A percentile compares a stretch with the other conserved stretches of the same genome.
phyloP scores from a whole-genome alignment of 805 yeast genomes.

The Yamadazyma sp. region DNA sequence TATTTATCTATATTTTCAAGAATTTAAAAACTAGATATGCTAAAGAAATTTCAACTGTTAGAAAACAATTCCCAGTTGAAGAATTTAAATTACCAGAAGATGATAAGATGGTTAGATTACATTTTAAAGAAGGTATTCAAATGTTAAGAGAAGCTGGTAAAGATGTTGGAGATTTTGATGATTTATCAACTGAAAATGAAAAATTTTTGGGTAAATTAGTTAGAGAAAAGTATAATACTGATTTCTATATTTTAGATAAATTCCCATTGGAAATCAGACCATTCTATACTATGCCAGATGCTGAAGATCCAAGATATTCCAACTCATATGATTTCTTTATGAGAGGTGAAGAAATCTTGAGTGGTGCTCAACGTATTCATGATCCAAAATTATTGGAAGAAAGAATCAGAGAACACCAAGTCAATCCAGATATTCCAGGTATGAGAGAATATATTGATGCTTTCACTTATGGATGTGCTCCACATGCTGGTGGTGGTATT shows the following conservation, averaged over 20 bases:
- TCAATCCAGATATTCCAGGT: slow-evolving; percentile 79
- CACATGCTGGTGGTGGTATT: slow-evolving; percentile 99
- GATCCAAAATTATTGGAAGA: slow-evolving; percentile 79
- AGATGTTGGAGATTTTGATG: slow-evolving; percentile 83
- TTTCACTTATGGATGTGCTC: slow-evolving; percentile 92
- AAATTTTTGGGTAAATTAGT: slow-evolving; percentile 88
- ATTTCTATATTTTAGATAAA: slow-evolving; percentile 95
- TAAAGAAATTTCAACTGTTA: slow-evolving; percentile 81
- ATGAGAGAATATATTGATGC: slow-evolving; percentile 89
- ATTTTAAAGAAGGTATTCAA: slow-evolving; percentile 87
- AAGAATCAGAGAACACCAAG: slow-evolving; percentile 80
- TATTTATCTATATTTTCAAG: slow-evolving; percentile 84
- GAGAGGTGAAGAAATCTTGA: slow-evolving; percentile 99
- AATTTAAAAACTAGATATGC: slow-evolving; percentile 78
- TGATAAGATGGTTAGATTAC: slow-evolving; percentile 89
- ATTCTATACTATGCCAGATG: slow-evolving; percentile 98
- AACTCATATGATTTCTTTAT: slow-evolving; percentile 99
- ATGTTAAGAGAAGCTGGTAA: slow-evolving; percentile 85
- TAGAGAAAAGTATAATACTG: slow-evolving; percentile 93
- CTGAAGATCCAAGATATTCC: slow-evolving; percentile 87
- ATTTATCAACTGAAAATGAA: slow-evolving; percentile 91
- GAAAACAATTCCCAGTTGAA: slow-evolving; percentile 96
- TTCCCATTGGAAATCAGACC: slow-evolving; percentile 98
- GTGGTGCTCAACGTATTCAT: slow-evolving; percentile 99
- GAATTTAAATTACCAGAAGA: slow-evolving; percentile 92